Evolutionary conservation across 352 stramenopile genomes (phyloP), one percentile per base, ranked within the genome.

Genomic region (Blastocystis sp.): DNA sequence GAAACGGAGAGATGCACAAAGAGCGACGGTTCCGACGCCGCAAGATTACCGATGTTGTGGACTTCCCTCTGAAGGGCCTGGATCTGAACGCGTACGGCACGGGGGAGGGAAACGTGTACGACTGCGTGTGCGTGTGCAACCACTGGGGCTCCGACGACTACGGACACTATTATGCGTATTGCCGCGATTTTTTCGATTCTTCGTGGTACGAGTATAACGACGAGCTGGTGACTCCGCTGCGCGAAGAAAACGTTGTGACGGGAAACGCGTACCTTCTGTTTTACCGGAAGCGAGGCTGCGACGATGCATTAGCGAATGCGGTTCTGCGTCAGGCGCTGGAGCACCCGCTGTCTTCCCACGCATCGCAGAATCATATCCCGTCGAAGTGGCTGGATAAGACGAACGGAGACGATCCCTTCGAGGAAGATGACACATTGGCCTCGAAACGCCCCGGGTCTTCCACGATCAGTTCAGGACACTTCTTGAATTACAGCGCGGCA

Each of bases 91-190:
- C 35, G 4, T 21, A 60, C 19, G 31, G 16, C 6, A 24, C 10
- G 33, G 78, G 62, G 21, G 41, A 88, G 21, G 37, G 35, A 35
- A 10, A 24, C 19, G 92, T 39, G 16, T 85, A 91, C 41, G 92
- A 94, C 69, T 92, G 92, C 78, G 79, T 97, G n/a, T 90, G 62
- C 50, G 78, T 88, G 39, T 55, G 61, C 29, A 76, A 69, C n/a
- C 78, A 88, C 51, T 33, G 41, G 24, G 78, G 78, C 13, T 39
- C 35, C 21, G 78, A 37, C 24, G 65, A 77, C 24, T 65, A 45
- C 65, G 78, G 78, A 60, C 78, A 88, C 35, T 88, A 88, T 33
- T 62, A 71, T 26, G 61, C 51, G 31, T 76, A 76, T 35, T 80
- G 67, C 77, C 55, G 70, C 51, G 80, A 80, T 63, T 24, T 21